phyloP scores from a whole-genome alignment of 768 basidiomycete genomes.

The Tricholomella constricta region DNA sequence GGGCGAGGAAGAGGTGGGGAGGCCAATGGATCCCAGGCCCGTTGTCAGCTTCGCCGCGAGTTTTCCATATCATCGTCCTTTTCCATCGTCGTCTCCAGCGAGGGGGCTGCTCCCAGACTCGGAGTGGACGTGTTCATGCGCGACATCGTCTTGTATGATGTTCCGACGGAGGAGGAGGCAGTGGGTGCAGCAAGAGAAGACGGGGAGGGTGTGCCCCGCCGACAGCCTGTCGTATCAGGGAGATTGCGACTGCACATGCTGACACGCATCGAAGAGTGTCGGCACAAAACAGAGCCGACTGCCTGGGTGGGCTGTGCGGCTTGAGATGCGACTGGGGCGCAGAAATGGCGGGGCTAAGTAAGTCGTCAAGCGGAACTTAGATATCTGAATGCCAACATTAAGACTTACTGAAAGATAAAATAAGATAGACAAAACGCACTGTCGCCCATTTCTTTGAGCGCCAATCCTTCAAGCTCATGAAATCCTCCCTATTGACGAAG shows the following conservation, averaged over 20 bases:
- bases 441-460: conserved; percentile 83
- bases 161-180: conserved; percentile 30
- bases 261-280: conserved; percentile 39
- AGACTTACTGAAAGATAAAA: conserved; percentile 2
- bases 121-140: conserved; percentile 33
- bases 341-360: conserved; percentile 48
- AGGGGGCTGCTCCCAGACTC: conserved; percentile 14
- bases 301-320: conserved; percentile 19
- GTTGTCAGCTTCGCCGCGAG: conserved; percentile 67
- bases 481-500: conserved; percentile 82
- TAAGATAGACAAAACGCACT: conserved; percentile 47
- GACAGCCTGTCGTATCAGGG: conserved; percentile 15
- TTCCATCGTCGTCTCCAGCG: conserved; percentile 10
- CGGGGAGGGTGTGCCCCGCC: conserved; percentile 13
- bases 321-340: conserved; percentile 14
- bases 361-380: conserved; percentile 77
- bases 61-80: conserved; percentile 30
- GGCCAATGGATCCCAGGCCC: conserved; percentile 23
- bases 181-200: conserved; percentile 10
- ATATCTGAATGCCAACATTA: conserved; percentile 53
- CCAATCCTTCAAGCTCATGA: conserved; percentile 79
- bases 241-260: conserved; percentile 41
- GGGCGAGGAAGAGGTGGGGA: conserved; percentile 15
- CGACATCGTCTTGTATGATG: conserved; percentile 49
- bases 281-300: conserved; percentile 17